Conservation (phyloP, 2,329 filamentous ascomycete genomes). For the Thyridium curvatum region DNA sequence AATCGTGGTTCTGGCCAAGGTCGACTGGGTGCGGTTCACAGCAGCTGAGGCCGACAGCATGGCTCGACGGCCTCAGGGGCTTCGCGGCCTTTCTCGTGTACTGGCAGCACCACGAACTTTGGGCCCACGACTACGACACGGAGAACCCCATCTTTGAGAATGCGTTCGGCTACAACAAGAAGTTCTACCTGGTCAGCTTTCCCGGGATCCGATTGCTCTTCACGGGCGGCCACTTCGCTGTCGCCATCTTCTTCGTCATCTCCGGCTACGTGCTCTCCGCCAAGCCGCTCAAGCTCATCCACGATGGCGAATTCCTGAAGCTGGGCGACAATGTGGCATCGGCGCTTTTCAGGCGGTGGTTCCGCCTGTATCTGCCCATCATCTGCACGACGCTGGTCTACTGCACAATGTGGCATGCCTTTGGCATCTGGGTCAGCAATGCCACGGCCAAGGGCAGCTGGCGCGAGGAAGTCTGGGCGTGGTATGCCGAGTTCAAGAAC, state of each 20-base stretch:
- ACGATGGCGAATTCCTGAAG: constrained; percentile 31
- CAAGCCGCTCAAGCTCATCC: constrained; percentile 40
- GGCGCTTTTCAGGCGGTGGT: constrained; percentile 41
- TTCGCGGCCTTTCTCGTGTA: constrained; percentile 64
- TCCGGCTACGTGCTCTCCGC: constrained; percentile 48
- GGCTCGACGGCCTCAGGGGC: constrained; percentile 59
- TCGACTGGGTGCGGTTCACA: constrained; percentile 6
- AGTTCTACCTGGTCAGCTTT: constrained; percentile 43
- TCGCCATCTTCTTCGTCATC: constrained; percentile 42
- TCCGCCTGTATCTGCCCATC: constrained; percentile 44
- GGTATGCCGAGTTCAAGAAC: constrained; percentile 56
- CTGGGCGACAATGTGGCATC: constrained; percentile 38
- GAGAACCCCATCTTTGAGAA: constrained; percentile 40
- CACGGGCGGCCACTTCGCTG: constrained; percentile 54
- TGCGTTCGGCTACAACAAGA: constrained; percentile 42
- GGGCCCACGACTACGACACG: constrained; percentile 39
- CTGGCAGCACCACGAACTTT: constrained; percentile 53
- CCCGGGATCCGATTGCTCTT: constrained; percentile 55
- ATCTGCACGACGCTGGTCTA: constrained; percentile 48
- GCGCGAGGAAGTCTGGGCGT: constrained; percentile 40
- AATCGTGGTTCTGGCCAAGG: constrained; percentile 8
- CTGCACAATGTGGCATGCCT: constrained; percentile 45
- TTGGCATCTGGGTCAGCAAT: constrained; percentile 37
- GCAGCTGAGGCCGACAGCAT: constrained; percentile 46
- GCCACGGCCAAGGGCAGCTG: constrained; percentile 31